These are phyloP conservation scores for Aspergillus biplanus DNA, from an alignment of 495 filamentous ascomycete species.

Conservation along the genomic window DNA sequence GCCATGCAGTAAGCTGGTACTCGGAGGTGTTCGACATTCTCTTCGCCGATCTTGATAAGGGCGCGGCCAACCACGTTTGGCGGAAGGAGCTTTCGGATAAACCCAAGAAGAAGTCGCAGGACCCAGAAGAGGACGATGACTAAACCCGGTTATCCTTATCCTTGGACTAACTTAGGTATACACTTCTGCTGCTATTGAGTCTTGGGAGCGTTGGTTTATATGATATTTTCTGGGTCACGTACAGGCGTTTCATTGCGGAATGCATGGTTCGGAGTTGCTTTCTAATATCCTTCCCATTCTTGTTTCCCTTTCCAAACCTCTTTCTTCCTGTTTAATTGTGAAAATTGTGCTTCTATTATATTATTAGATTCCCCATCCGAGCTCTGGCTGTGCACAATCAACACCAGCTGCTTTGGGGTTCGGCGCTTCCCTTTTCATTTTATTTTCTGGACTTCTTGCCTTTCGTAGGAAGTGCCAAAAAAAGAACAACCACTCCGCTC, in stretches of 20 bases:
- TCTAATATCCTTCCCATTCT: neutral
- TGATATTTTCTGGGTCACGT: conserved; percentile 25
- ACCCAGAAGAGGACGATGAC: conserved; percentile 45
- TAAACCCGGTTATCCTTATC: conserved; percentile 23
- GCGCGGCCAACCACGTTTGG: conserved; percentile 73
- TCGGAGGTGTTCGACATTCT: conserved; percentile 89
- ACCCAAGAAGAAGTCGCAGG: conserved; percentile 50
- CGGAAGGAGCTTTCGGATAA: conserved; percentile 68
- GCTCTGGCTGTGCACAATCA: neutral
- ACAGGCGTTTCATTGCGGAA: conserved; percentile 31
- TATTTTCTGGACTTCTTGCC: neutral
- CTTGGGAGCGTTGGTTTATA: conserved; percentile 14
- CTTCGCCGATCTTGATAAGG: conserved; percentile 79
- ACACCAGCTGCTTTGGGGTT: conserved; percentile 8
- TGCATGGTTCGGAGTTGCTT: conserved; percentile 34
- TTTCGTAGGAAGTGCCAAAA: neutral
- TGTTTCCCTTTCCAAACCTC: conserved; percentile 4
- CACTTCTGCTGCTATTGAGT: conserved; percentile 22
- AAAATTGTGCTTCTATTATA: conserved; percentile 13
- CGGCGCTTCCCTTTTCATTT: conserved; percentile 6
- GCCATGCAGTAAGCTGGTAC: conserved; percentile 90
- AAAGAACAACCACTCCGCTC: conserved; percentile 28
- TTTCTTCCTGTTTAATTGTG: conserved; percentile 15
- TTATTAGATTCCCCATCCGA: neutral
- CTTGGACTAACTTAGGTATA: conserved; percentile 21